phyloP scores from a whole-genome alignment of 345 rosid genomes.

The Streptanthus diversifolius region DNA sequence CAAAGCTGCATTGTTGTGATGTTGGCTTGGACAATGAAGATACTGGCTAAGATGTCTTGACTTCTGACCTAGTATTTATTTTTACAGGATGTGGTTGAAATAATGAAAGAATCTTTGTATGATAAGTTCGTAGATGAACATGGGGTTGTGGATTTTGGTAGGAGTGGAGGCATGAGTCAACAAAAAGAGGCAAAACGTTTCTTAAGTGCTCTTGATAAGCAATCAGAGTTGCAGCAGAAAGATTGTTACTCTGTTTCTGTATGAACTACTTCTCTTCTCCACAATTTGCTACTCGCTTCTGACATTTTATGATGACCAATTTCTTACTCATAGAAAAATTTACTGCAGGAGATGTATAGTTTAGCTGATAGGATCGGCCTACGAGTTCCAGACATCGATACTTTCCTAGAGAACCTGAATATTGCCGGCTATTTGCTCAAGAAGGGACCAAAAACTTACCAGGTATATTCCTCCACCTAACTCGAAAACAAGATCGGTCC shows the following conservation, averaged over 20 bases:
- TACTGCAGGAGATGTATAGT: slow-evolving; percentile 85
- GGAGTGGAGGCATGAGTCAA: slow-evolving; percentile 97
- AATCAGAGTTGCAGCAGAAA: slow-evolving; percentile 81
- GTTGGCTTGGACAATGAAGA: background rate
- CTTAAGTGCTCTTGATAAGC: slow-evolving; percentile 82
- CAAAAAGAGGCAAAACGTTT: slow-evolving; percentile 95
- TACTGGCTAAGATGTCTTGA: slow-evolving; percentile 1
- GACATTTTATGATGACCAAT: background rate
- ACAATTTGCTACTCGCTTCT: slow-evolving; percentile 1
- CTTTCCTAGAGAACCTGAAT: slow-evolving; percentile 83
- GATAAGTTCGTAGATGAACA: slow-evolving; percentile 92
- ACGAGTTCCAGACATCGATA: slow-evolving; percentile 85
- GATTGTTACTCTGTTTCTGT: slow-evolving; percentile 82
- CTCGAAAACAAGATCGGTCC: background rate
- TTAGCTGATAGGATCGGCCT: slow-evolving; percentile 83
- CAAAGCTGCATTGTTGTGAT: slow-evolving; percentile 7
- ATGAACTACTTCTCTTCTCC: slow-evolving; percentile 30
- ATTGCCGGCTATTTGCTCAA: slow-evolving; percentile 80
- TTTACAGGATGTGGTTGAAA: slow-evolving; percentile 88
- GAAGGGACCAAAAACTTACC: slow-evolving; percentile 90
- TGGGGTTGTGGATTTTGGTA: slow-evolving; percentile 83
- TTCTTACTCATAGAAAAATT: background rate
- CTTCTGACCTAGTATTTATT: slow-evolving; percentile 16
- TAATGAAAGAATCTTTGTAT: slow-evolving; percentile 93
- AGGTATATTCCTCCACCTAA: slow-evolving; percentile 47